Evolutionary conservation across 345 rosid genomes (phyloP).

Genomic region (Salix udensis): DNA sequence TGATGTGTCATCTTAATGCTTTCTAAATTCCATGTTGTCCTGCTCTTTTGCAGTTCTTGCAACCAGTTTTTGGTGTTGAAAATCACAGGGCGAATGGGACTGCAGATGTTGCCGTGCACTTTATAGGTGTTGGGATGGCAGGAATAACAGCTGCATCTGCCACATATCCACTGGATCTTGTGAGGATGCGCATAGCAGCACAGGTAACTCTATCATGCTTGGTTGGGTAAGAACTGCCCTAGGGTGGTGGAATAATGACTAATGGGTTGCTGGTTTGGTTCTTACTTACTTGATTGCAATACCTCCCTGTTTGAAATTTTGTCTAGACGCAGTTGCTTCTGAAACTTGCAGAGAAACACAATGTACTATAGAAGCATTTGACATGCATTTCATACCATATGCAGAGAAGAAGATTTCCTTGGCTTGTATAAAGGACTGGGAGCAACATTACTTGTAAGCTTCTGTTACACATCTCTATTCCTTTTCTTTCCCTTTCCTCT

Average conservation of each 20-base stretch:
- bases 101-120: conserved; percentile 60
- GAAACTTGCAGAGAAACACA: conserved; percentile 59
- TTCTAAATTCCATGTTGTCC: conserved; percentile 3
- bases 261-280: background rate
- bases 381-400: conserved; percentile 73
- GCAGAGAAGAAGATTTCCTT: conserved; percentile 66
- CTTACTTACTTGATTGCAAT: background rate
- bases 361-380: conserved; percentile 75
- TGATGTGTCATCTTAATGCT: background rate
- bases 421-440: conserved; percentile 96
- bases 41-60: conserved; percentile 50
- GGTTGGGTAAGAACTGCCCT: conserved; percentile 13
- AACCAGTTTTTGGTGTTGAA: conserved; percentile 50
- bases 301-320: background rate
- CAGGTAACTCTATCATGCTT: conserved; percentile 51
- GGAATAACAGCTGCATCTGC: conserved; percentile 97
- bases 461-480: background rate
- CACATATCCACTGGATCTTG: conserved; percentile 96
- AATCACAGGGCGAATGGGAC: conserved; percentile 42
- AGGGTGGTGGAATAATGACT: background rate
- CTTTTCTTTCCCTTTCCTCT: background rate
- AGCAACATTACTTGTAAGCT: conserved; percentile 72
- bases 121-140: conserved; percentile 82
- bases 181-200: conserved; percentile 91
- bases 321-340: background rate